Percentiles rank a stretch among this genome's conserved stretches.
phyloP scores from a whole-genome alignment of 164 flowering plant genomes.

The Litsea cubeba region DNA sequence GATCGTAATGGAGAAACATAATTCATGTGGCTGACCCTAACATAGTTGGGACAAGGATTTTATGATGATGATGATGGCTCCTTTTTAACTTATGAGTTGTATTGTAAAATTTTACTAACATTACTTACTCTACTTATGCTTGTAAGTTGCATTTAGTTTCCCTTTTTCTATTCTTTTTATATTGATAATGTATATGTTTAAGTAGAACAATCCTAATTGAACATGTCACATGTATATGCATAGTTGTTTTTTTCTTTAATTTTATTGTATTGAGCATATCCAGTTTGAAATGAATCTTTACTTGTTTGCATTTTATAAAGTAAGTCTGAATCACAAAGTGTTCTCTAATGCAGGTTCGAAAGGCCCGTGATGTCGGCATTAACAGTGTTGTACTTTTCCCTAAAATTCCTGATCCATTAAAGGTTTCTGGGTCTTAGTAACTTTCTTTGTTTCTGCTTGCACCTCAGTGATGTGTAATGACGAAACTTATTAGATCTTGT shows the following conservation, averaged over 20 bases:
- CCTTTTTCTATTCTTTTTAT: too few species aligned
- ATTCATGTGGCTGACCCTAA: too few species aligned
- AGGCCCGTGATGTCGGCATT: slow-evolving; percentile 94
- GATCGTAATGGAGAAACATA: too few species aligned
- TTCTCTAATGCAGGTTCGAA: slow-evolving; percentile 52
- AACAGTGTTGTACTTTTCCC: slow-evolving; percentile 92
- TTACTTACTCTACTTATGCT: too few species aligned
- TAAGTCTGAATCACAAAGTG: neutral
- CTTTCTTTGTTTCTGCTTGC: neutral
- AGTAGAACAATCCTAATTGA: neutral
- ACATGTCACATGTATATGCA: neutral
- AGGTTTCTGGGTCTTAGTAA: slow-evolving; percentile 41
- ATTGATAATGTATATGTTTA: too few species aligned
- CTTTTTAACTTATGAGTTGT: too few species aligned
- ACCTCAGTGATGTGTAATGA: neutral
- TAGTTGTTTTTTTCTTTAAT: neutral
- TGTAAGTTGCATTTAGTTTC: too few species aligned
- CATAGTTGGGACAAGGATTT: too few species aligned
- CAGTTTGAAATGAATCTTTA: neutral
- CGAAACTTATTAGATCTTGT: slow-evolving; percentile 16
- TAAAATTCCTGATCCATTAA: slow-evolving; percentile 91
- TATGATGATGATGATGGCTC: too few species aligned
- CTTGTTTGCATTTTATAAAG: neutral
- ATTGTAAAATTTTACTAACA: too few species aligned
- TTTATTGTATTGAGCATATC: neutral